Base-by-base conservation (phyloP, 2,329 filamentous ascomycete species). In the Fusarium succisae region DNA sequence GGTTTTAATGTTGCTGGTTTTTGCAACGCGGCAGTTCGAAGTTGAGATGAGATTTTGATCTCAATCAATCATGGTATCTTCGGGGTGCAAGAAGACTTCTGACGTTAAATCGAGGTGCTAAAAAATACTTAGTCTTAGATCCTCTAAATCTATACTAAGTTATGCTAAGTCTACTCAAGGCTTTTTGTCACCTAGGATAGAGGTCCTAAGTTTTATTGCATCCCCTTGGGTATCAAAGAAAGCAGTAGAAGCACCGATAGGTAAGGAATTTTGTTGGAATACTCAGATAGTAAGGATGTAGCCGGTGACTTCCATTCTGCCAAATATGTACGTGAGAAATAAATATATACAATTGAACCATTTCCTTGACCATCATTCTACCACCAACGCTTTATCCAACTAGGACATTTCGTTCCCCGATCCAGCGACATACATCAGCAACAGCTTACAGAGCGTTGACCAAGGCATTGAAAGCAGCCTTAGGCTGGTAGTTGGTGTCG, bases 401-500 rank as follows among this genome's bases (percentile, higher is more conserved):
- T 28, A n/a, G n/a, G 20, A n/a, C 13, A 4, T 3, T 15, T 12
- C 3, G 20, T 18, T n/a, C 14, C 2, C 28, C 12, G 13, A n/a
- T 8, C 11, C 8, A n/a, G 14, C 15, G 6, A 28, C 4, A 28
- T n/a, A 28, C 5, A 13, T 13, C 9, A 9, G 5, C 15, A 1
- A 11, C 15, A 22, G 38, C 44, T 55, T 45, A 66, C 4, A 76
- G 48, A 11, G 73, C 73, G 24, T 39, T 56, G 10, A 73, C 47
- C 5, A 77, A 57, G 9, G 86, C 84, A 55, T 80, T 86, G 77
- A 89, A 89, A 2, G 86, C 86, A 3, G 84, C 72, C 83, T 90
- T 90, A 48, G 87, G 84, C 72, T 82, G 80, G 77, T 83, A 90
- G 79, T 81, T 85, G 75, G 79, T 75, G 80, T 90, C 87, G 73